Evolutionary conservation across 2,329 filamentous ascomycete genomes (phyloP), one percentile per base, ranked within the genome.

Genomic region (Chrysosporium keratinophilum): DNA sequence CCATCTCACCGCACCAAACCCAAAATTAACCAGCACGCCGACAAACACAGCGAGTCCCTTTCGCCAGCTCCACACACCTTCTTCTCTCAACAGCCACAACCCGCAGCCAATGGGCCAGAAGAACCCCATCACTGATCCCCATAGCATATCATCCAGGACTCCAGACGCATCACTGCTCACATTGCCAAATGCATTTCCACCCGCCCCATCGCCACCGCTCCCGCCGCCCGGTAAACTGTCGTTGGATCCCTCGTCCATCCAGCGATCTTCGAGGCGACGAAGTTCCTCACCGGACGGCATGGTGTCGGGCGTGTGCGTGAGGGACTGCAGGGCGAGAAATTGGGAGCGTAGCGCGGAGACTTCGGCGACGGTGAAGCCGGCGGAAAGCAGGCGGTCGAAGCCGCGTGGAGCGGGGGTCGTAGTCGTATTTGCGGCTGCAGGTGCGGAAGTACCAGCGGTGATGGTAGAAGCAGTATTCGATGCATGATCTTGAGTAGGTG

Each of bases 31-130:
- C 56, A 90, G 68, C 17, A 96, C 82, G 0, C 93, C 93, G 43
- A 89, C 84, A 50, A 87, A 82, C 14, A 97, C 88, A 61, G 91
- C 91, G 62, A 95, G 80, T 67, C 89, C 84, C 75, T 88, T 86
- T 63, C 90, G 77, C 64, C 85, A 82, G 57, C 83, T 86, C 81
- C 89, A 95, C 56, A 97, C 83, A 0, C 87, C 89, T 55, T 93
- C 87, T 68, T 95, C 88, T 56, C 90, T 78, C 59, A 91, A 78
- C 48, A 94, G 74, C 88, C 90, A 96, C 50, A 85, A 82, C 54
- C 91, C 74, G 63, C 87, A 89, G 0, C 88, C 91, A 9, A 97
- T 70, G 3, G 93, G 93, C 81, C 91, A 97, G 67, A 98, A 86
- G 74, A 97, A 98, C 0, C 93, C 93, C 63, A 93, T 87, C 56